Evolutionary conservation across 495 filamentous ascomycete genomes (phyloP), one percentile per base, ranked within the genome.

Genomic region (Jackrogersella multiformis): DNA sequence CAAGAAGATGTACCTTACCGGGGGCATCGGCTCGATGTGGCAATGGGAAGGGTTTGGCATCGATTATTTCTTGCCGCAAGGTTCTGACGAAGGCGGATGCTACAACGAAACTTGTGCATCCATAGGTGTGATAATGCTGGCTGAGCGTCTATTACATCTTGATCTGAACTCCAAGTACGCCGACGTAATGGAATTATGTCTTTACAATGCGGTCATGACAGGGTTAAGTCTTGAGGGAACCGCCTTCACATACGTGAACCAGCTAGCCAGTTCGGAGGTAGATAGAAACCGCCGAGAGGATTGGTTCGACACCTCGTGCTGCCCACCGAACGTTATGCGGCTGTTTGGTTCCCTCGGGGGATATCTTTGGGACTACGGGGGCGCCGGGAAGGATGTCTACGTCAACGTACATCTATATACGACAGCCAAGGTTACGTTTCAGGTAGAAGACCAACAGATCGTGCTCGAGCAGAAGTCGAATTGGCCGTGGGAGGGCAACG

Each of bases 31-130:
- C 4, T 81, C 85, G 0, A 81, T 86, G 48, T 78, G 80, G 53
- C 84, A 88, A 69, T 88, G 82, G 83, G 86, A 88, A 72, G 86
- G 86, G 0, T 88, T 89, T 69, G 86, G 85, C 0, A 77, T 83
- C 30, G 81, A 85, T 53, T 88, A 86, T 63, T 87, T 86, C 61
- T 70, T 88, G 5, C 84, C 84, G 4, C 82, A 84, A 16, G 76
- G 82, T 2, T 85, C 81, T 0, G 82, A 87, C 54, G 85, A 87
- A 44, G 85, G 85, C 9, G 86, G 86, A 0, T 89, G 85, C 64
- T 88, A 87, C 69, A 80, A 85, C 12, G 86, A 88, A 71, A 88
- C 86, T 4, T 89, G 86, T 61, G 85, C 85, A 2, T 80, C 79
- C 0, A 86, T 88, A 64, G 86, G 82, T n/a, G 76, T 87, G 26